Evolutionary conservation across 108 stramenopile species (phyloP), one percentile per base, ranked within the genome.

Genomic region (Bacterosira constricta): DNA sequence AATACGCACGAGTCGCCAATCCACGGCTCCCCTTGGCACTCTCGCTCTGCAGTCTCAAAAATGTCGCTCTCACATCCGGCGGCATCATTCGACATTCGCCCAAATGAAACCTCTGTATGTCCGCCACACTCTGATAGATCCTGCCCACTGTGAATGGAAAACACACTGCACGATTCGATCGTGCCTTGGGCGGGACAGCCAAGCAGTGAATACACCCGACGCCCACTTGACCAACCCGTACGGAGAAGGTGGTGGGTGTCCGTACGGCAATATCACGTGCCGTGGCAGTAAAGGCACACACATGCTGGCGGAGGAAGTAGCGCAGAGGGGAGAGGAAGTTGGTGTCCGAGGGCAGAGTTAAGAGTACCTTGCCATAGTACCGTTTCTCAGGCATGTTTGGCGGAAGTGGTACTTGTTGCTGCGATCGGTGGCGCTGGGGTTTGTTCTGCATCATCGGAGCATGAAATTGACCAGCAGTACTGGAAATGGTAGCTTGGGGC

Each of bases 1-100:
- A 95, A 59, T 95, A 95, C 38, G 89, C 86, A 1, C 94, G 75
- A 11, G 94, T 95, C 7, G 94, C 94, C 17, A 95, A 77, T 9
- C 94, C 94, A 59, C 90, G 87, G 7, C 91, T 93, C 27, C 94
- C 94, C 77, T 95, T 95, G 23, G 94, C 85, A 50, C 94, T 95
- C 34, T 89, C 87, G 47, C 75, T 82, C 50, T 95, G 91, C 7
- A 92, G 73, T 27, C 80, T 60, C 12, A 85, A 39, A 49, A 95
- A 95, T 25, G 73, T 72, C 35, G 85, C 79, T 45, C 84, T 79
- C 29, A 90, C 82, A 4, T 86, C 86, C 0, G 75, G 56, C 4
- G 94, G 94, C 56, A 93, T 77, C 85, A 82, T 84, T 52, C 88
- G 85, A 63, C 94, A 95, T 63, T 93, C 94, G 12, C 81, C 79